Evolutionary conservation across 495 filamentous ascomycete species (phyloP).

Genomic region (Aspergillus baeticus): DNA sequence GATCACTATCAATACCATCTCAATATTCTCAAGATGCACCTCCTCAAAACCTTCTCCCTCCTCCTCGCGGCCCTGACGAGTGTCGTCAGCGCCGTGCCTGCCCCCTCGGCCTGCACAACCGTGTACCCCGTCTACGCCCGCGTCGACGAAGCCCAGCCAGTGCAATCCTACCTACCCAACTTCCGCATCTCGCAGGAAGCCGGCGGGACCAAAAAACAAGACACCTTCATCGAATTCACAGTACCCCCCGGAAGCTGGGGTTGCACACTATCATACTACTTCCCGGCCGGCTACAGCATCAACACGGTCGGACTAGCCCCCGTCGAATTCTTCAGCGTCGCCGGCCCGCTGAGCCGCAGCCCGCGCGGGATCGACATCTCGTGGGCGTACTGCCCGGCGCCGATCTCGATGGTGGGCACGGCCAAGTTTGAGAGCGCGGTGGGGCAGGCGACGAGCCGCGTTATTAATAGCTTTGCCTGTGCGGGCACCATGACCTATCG

Average conservation of each 20-base stretch:
- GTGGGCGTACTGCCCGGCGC: conserved; percentile 8
- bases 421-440: conserved; percentile 4
- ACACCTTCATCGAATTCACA: conserved; percentile 10
- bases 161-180: conserved; percentile 8
- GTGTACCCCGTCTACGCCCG: conserved; percentile 5
- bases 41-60: conserved; percentile 2
- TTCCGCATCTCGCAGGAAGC: conserved; percentile 10
- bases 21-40: conserved; percentile 3
- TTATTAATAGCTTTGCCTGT: conserved; percentile 14
- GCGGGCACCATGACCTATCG: conserved; percentile 5
- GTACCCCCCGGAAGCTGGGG: conserved; percentile 11
- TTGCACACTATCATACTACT: conserved; percentile 9
- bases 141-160: conserved; percentile 12
- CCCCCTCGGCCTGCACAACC: conserved; percentile 7
- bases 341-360: conserved; percentile 10
- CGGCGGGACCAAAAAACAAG: conserved; percentile 6
- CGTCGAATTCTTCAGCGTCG: conserved; percentile 8
- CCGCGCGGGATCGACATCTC: conserved; percentile 11
- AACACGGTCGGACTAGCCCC: conserved; percentile 3
- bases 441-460: not conserved
- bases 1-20: too few relatives aligned
- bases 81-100: not conserved
- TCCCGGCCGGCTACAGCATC: not conserved
- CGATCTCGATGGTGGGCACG: conserved; percentile 6
- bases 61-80: not conserved